phyloP scores from a whole-genome alignment of 78 protist genomes.

The Dictyostelium firmibasis region DNA sequence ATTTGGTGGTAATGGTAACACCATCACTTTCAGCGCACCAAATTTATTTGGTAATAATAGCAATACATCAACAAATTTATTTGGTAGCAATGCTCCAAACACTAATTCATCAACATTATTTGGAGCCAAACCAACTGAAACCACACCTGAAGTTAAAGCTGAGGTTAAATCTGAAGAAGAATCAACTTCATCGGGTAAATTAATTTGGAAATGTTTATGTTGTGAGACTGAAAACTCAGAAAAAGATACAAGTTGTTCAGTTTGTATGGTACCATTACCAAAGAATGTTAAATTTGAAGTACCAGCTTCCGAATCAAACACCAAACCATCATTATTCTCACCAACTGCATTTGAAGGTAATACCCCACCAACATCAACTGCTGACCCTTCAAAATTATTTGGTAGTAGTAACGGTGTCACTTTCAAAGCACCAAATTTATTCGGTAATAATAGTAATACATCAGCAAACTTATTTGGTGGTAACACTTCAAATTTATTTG shows the following conservation, averaged over 20 bases:
- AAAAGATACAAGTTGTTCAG: not conserved
- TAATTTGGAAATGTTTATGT: constrained; percentile 47
- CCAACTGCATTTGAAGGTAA: not conserved
- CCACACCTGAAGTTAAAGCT: not conserved
- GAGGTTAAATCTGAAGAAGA: not conserved
- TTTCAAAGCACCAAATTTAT: not conserved
- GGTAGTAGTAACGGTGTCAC: not conserved
- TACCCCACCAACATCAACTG: not conserved
- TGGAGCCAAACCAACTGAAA: not conserved
- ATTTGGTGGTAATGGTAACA: not conserved
- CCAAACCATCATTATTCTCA: not conserved
- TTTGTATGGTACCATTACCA: constrained; percentile 57
- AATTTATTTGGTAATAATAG: not conserved
- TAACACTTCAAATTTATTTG: not conserved
- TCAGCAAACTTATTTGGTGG: not conserved
- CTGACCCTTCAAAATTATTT: not conserved
- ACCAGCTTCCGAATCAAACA: not conserved
- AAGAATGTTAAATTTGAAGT: not conserved
- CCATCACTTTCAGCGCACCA: not conserved
- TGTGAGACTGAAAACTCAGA: constrained; percentile 27
- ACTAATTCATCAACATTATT: not conserved
- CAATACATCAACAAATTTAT: not conserved
- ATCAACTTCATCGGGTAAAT: not conserved
- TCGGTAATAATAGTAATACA: not conserved
- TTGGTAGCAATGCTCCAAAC: too few species aligned